Base-by-base conservation (phyloP, 163 green algal genomes). In the Chlamydomonas reinhardtii region DNA sequence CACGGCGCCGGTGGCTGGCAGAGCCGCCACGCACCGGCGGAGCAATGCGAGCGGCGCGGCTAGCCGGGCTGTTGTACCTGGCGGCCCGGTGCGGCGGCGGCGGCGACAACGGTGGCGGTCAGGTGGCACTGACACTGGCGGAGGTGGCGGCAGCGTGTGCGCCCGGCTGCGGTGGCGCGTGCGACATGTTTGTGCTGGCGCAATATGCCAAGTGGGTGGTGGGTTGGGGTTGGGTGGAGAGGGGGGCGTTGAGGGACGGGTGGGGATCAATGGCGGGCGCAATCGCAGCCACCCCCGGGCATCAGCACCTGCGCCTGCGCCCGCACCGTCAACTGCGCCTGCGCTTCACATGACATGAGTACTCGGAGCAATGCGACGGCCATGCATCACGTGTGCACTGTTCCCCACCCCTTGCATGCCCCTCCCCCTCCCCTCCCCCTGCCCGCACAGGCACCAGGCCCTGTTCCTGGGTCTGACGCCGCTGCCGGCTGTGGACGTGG, bases 81-180 rank as follows among this genome's bases (percentile, higher is more conserved):
- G 68, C 79, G 17, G 43, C 79, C 0, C 79, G 79, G 12, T 39
- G 32, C 15, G 79, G 72, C 52, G 25, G 69, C 2, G 31, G 52
- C 4, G 61, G 48, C 12, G 48, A 14, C 11, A 14, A 14, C 12
- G 48, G 48, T 2, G 48, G 48, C 11, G 48, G 48, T 9, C 48
- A 56, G 48, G 48, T 56, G 48, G 48, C 32, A 2, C 34, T 85
- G 79, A 72, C 52, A 11, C 68, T 85, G 52, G 69, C 52, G 14
- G 79, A 85, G 79, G 68, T 85, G 79, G 79, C 79, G 32, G 52
- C 52, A 32, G 68, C 68, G 15, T 73, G 68, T 20, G 27, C n/a
- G 12, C 43, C 52, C 48, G 14, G 6, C 6, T 56, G 48, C 14
- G 48, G 48, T 17, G 48, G 14, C 48, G 19, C 48, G 12, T 56